These are phyloP conservation scores for Verticillium zaregamsianum DNA, from an alignment of 2,329 filamentous ascomycete genomes.

Conservation along the genomic window DNA sequence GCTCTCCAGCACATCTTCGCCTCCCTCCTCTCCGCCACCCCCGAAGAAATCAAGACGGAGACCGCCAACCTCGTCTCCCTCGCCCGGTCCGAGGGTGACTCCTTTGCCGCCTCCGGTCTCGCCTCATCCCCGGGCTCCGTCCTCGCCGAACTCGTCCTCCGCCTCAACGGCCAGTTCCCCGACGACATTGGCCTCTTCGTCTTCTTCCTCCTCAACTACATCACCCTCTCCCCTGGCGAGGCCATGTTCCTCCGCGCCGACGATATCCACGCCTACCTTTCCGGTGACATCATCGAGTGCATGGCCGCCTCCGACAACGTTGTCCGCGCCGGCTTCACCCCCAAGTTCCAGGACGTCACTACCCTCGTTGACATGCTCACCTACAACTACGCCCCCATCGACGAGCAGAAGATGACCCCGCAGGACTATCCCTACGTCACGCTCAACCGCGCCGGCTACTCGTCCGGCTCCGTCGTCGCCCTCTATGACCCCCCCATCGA, in stretches of 20 bases:
- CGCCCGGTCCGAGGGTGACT: constrained; percentile 61
- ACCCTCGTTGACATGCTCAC: constrained; percentile 90
- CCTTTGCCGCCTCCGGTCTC: constrained; percentile 68
- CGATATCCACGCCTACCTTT: constrained; percentile 94
- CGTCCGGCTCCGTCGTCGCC: constrained; percentile 63
- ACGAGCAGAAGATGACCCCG: constrained; percentile 89
- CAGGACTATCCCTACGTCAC: constrained; percentile 81
- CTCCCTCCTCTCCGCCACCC: constrained; percentile 72
- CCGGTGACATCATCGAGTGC: constrained; percentile 95
- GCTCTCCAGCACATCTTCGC: constrained; percentile 73
- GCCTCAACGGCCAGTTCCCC: constrained; percentile 81
- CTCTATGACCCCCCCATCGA: constrained; percentile 96
- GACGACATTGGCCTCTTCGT: constrained; percentile 91
- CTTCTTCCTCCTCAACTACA: constrained; percentile 95
- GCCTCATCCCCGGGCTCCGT: constrained; percentile 62
- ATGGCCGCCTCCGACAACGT: constrained; percentile 99
- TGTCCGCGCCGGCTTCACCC: constrained; percentile 92
- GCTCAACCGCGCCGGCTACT: constrained; percentile 78
- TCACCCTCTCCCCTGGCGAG: constrained; percentile 82
- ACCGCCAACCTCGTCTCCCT: constrained; percentile 66
- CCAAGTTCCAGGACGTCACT: constrained; percentile 94
- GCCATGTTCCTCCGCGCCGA: constrained; percentile 95
- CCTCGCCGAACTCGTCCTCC: constrained; percentile 70
- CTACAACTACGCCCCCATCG: constrained; percentile 91
- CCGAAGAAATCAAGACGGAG: constrained; percentile 55